These are phyloP conservation scores for Achlya hypogyna DNA, from an alignment of 352 stramenopile species.

Conservation along the genomic window DNA sequence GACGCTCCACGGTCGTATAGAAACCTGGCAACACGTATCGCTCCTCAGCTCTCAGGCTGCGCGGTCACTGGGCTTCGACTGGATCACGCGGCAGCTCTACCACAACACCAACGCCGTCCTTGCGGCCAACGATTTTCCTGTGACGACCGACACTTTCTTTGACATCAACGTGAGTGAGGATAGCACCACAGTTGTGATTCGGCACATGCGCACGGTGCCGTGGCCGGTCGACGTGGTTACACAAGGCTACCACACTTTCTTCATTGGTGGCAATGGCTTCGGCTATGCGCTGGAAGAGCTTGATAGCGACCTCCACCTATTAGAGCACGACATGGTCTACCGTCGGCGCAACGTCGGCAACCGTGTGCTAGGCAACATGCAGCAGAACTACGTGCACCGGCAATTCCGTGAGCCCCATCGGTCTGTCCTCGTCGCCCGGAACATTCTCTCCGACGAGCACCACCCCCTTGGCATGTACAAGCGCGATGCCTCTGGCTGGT, in stretches of 20 bases:
- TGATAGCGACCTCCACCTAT: not conserved
- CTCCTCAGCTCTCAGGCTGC: not conserved
- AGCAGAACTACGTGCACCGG: constrained; percentile 12
- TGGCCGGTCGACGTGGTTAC: not conserved
- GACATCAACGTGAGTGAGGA: not conserved
- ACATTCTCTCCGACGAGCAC: constrained; percentile 15
- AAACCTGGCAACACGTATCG: constrained; percentile 16
- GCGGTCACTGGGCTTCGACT: not conserved
- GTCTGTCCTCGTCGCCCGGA: constrained; percentile 2
- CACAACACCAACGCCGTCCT: not conserved
- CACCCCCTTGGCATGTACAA: not conserved
- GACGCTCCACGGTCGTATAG: not conserved
- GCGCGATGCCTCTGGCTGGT: constrained; percentile 3
- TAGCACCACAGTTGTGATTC: not conserved
- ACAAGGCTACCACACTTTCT: not conserved
- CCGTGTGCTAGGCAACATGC: not conserved
- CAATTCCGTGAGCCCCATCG: not conserved
- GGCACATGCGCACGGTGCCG: not conserved
- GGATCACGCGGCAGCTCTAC: constrained; percentile 11
- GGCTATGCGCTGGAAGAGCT: not conserved
- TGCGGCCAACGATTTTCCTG: not conserved
- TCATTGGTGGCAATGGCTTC: constrained; percentile 9
- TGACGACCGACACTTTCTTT: not conserved
- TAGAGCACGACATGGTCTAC: not conserved
- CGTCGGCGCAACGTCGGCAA: constrained; percentile 14